Evolutionary conservation across 495 filamentous ascomycete species (phyloP).

Genomic region (Aeminium ludgeri): DNA sequence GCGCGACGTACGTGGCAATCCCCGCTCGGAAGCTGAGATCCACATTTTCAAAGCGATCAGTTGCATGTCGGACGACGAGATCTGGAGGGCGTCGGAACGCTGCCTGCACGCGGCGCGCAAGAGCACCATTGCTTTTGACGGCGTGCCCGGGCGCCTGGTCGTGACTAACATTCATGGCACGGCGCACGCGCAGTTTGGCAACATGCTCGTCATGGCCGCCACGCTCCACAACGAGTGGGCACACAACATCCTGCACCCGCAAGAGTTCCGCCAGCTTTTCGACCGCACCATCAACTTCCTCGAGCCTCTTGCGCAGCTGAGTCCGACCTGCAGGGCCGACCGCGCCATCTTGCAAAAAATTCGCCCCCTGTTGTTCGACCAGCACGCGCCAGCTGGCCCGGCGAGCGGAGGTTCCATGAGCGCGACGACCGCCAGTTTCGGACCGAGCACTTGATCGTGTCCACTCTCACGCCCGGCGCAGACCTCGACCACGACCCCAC

Average conservation of each 20-base stretch:
- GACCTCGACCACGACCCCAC: no score
- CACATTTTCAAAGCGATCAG: conserved; percentile 14
- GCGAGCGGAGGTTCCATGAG: no score
- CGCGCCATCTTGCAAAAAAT: conserved; percentile 11
- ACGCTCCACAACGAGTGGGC: conserved; percentile 47
- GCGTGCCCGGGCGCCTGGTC: conserved; percentile 44
- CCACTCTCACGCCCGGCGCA: no score
- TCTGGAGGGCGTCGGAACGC: conserved; percentile 26
- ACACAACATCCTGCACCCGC: conserved; percentile 31
- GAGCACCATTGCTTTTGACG: conserved; percentile 75
- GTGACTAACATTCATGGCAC: conserved; percentile 93
- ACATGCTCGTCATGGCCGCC: conserved; percentile 74
- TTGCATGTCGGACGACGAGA: conserved; percentile 17
- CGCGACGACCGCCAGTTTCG: no score
- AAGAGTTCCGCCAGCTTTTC: conserved; percentile 36
- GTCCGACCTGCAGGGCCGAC: conserved; percentile 10
- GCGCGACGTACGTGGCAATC: conserved; percentile 8
- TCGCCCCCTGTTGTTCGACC: conserved; percentile 3
- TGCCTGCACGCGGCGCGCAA: conserved; percentile 60
- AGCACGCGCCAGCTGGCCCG: no score
- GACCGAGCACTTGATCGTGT: no score
- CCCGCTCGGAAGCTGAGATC: conserved; percentile 10
- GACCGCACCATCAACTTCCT: conserved; percentile 57
- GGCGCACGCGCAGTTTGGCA: conserved; percentile 97
- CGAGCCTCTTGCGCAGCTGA: conserved; percentile 2